Percentiles rank a stretch among this genome's conserved stretches.
These are phyloP conservation scores for Salisapilia sapeloensis DNA, from an alignment of 352 stramenopile genomes.

Conservation along the genomic window DNA sequence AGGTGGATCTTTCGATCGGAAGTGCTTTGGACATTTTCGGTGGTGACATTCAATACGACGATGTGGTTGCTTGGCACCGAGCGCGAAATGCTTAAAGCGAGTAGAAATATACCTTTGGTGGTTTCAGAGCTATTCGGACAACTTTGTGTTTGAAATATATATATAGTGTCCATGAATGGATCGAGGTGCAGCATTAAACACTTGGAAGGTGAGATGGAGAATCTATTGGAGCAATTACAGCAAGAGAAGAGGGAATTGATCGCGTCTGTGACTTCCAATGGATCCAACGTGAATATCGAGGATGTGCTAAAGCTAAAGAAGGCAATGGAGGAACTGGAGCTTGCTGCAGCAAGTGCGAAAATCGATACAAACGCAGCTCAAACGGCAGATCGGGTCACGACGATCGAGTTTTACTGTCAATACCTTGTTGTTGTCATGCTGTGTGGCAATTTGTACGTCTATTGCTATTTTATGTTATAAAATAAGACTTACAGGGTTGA, in stretches of 20 bases:
- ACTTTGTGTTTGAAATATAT: too few species aligned
- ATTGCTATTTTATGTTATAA: neutral
- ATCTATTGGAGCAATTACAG: conserved; percentile 21
- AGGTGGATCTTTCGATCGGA: conserved; percentile 96
- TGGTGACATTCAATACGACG: conserved; percentile 85
- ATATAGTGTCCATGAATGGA: too few species aligned
- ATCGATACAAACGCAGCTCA: conserved; percentile 1
- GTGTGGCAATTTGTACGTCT: conserved; percentile 23
- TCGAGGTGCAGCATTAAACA: too few species aligned
- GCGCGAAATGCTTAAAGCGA: neutral
- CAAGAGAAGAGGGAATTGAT: conserved; percentile 21
- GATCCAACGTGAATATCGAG: conserved; percentile 5
- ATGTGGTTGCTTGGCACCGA: conserved; percentile 86
- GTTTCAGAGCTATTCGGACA: too few species aligned
- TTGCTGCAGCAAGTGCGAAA: conserved; percentile 18
- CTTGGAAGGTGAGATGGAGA: too few species aligned
- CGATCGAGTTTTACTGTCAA: conserved; percentile 29
- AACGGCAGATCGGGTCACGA: conserved; percentile 8
- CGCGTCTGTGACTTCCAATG: conserved; percentile 9
- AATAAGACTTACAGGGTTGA: neutral
- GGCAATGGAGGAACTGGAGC: conserved; percentile 33
- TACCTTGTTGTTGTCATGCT: conserved; percentile 39
- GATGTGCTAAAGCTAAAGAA: conserved; percentile 15
- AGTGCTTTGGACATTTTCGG: conserved; percentile 96
- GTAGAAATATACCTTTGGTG: too few species aligned